Evolutionary conservation across 306 rosid genomes (phyloP), one percentile per base, ranked within the genome.

Genomic region (Cicer judaicum): DNA sequence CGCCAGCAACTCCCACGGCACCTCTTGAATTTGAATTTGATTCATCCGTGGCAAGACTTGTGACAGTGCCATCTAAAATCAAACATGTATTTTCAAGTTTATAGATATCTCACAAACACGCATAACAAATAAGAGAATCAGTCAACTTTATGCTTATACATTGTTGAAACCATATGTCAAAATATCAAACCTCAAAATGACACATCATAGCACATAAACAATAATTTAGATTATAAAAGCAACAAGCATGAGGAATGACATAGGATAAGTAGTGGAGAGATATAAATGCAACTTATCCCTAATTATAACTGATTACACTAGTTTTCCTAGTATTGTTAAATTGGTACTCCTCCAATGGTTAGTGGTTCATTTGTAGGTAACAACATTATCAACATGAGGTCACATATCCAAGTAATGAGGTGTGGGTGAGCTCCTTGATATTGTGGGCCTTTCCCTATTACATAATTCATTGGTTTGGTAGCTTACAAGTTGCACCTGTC

Each of bases 1-100:
- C 82, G 47, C 82, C 70, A 7, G 92, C 92, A 18, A 89, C 84
- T 52, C 93, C 97, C 41, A 89, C 79, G 8, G 84, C 89, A 52
- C 93, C 87, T 73, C 74, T 73, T 5, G 81, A 85, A 80, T 76
- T 84, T 7, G 82, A 85, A 80, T 76, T 84, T 4, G 81, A 85
- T 75, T 78, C 84, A 76, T 92, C 97, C 2, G 89, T 88, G 44
- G 92, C 89, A 77, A 88, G 84, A 78, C 92, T 88, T 8, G 91
- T 76, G 40, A 80, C 86, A 68, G 68, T 61, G 82, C 83, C 86
- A 78, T 81, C 97, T 92, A 69, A 50, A 7, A 43, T 73, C 64
- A 73, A 15, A 52, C 29, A 15, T 8, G 15, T 64, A 41, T 16
- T 69, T 41, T 8, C 39, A 79, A 55, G 21, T 11, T 49, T 36